Percentiles rank a stretch among this genome's conserved stretches.
phyloP scores from a whole-genome alignment of 2,329 filamentous ascomycete species.

The Cryphonectria naterciae region DNA sequence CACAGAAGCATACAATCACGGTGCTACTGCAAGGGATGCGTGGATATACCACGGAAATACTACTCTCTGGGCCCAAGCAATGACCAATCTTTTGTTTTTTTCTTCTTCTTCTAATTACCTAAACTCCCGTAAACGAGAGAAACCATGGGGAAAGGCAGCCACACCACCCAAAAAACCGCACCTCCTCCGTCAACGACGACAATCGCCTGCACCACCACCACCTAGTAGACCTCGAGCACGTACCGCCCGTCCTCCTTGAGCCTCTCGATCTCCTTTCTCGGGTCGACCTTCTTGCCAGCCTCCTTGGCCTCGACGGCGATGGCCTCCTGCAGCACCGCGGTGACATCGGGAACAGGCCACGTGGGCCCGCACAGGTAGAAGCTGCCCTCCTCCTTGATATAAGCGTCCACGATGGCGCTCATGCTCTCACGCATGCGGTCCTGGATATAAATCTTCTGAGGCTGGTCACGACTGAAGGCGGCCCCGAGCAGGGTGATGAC shows the following conservation, averaged over 20 bases:
- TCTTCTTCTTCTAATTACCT: neutral
- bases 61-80: neutral
- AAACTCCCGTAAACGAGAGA: neutral
- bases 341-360: slow-evolving; percentile 98
- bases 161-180: neutral
- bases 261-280: slow-evolving; percentile 90
- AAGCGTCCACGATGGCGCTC: slow-evolving; percentile 79
- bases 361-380: slow-evolving; percentile 99
- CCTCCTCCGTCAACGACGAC: neutral
- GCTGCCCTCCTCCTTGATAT: slow-evolving; percentile 83
- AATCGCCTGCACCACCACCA: too few species aligned
- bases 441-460: slow-evolving; percentile 99
- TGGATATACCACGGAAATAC: slow-evolving; percentile 10
- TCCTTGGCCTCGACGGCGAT: slow-evolving; percentile 75
- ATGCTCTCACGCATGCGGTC: slow-evolving; percentile 94
- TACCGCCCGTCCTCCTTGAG: slow-evolving; percentile 94
- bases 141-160: neutral
- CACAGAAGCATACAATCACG: neutral
- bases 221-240: slow-evolving; percentile 93
- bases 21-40: neutral
- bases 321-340: slow-evolving; percentile 89
- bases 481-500: slow-evolving; percentile 92
- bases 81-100: neutral
- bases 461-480: slow-evolving; percentile 95
- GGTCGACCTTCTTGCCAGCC: slow-evolving; percentile 78